phyloP scores from a whole-genome alignment of 352 stramenopile species.

The Peronosclerospora sorghi region DNA sequence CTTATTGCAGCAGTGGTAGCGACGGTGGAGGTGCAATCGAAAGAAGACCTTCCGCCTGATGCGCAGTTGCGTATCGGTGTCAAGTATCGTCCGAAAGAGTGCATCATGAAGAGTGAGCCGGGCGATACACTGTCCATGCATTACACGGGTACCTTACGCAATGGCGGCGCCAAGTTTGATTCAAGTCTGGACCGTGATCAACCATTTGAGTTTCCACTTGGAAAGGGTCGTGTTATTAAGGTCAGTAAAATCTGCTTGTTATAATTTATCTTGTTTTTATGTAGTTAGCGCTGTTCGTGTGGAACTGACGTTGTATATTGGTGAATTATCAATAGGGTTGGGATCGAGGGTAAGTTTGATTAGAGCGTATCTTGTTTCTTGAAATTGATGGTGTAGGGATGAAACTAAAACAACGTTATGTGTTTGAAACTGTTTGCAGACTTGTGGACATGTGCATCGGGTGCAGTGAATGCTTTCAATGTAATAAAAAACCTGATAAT shows the following conservation, averaged over 20 bases:
- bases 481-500: background rate
- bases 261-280: background rate
- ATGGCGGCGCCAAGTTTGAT: slow-evolving; percentile 96
- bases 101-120: slow-evolving; percentile 54
- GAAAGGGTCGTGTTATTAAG: slow-evolving; percentile 91
- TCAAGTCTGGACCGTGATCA: slow-evolving; percentile 89
- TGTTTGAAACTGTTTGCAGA: slow-evolving; percentile 16
- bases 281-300: background rate
- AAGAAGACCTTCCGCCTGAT: slow-evolving; percentile 59
- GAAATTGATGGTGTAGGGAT: background rate
- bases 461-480: slow-evolving; percentile 22
- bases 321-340: slow-evolving; percentile 37
- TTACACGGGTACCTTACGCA: slow-evolving; percentile 92
- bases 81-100: slow-evolving; percentile 64
- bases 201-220: slow-evolving; percentile 93
- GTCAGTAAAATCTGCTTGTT: slow-evolving; percentile 10
- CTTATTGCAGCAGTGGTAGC: slow-evolving; percentile 26
- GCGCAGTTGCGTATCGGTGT: slow-evolving; percentile 67
- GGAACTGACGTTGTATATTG: background rate
- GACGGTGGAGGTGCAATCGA: slow-evolving; percentile 37
- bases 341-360: slow-evolving; percentile 61
- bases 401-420: background rate
- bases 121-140: slow-evolving; percentile 90
- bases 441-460: slow-evolving; percentile 82
- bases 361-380: background rate